Evolutionary conservation across 345 rosid species (phyloP), one percentile per base, ranked within the genome.

Genomic region (Acer campestre): DNA sequence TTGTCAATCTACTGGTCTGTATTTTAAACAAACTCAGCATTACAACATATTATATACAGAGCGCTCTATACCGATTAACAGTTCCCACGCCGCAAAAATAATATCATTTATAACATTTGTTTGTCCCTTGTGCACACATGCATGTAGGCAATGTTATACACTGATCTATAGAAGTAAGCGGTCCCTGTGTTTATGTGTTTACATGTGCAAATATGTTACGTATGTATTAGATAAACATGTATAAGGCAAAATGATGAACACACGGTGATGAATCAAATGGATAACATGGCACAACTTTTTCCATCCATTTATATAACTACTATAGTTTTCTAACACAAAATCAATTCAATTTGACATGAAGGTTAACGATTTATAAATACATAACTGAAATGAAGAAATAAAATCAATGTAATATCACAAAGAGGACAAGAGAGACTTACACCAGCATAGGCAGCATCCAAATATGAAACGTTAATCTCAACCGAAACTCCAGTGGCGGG

Each of bases 391-490:
- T 14, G 1, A 48, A 4, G 56, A 16, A 49, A 46, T 22, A 20
- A 23, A 29, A 68, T 11, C 53, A 69, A 49, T 2, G 10, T 29
- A 6, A 51, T 1, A 20, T n/a, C 5, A 35, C 1, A 51, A 14
- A 17, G 11, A 67, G 2, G 14, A 23, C 20, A 7, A 22, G 14
- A 66, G 20, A 74, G 7, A 87, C 82, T 77, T 56, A 95, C 98
- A 75, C 87, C 84, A 22, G 78, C 87, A 77, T 82, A 93, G 83
- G 97, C 97, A 79, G 99, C 86, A 83, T 92, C 99, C 83, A 95
- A 84, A 77, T 92, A 95, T 22, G 99, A 89, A 71, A 95, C 86
- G 73, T 88, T 95, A 80, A 95, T 93, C 83, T 93, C 98, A 1
- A 95, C 94, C 0, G 99, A 95, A 78, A 92, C 98, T 3, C 99